Evolutionary conservation across 352 stramenopile genomes (phyloP).

Genomic region (Phytophthora kernoviae): DNA sequence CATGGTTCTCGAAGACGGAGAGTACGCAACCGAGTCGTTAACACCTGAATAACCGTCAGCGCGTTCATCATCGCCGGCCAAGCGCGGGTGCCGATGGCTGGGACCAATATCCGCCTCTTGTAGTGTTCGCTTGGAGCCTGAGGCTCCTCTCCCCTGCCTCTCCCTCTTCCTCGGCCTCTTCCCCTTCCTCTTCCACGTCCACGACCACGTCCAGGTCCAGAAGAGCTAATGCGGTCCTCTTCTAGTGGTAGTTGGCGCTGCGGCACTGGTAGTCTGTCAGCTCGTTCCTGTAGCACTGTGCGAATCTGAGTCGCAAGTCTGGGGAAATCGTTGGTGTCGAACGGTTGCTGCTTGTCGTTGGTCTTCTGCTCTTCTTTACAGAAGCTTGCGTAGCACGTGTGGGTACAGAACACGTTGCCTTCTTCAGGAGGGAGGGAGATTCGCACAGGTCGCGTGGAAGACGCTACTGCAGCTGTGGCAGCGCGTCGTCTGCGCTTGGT

Average conservation of each 20-base stretch:
- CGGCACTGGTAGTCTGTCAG: slow-evolving; percentile 29
- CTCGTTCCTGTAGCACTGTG: slow-evolving; percentile 38
- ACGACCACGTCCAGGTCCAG: slow-evolving; percentile 12
- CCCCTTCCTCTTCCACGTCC: slow-evolving; percentile 24
- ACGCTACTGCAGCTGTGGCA: slow-evolving; percentile 53
- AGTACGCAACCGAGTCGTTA: slow-evolving; percentile 22
- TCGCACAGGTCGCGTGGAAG: slow-evolving; percentile 75
- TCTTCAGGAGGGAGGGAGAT: slow-evolving; percentile 65
- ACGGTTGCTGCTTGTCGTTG: slow-evolving; percentile 13
- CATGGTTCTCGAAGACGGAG: slow-evolving; percentile 8
- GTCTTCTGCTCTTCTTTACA: slow-evolving; percentile 32
- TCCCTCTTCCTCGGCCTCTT: slow-evolving; percentile 18
- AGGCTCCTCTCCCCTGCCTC: slow-evolving; percentile 20
- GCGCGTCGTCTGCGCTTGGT: slow-evolving; percentile 13
- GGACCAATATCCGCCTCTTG: slow-evolving; percentile 18
- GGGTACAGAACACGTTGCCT: slow-evolving; percentile 69
- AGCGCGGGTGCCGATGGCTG: slow-evolving; percentile 14
- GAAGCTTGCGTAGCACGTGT: slow-evolving; percentile 63
- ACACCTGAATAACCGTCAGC: slow-evolving; percentile 8
- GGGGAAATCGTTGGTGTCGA: slow-evolving; percentile 43
- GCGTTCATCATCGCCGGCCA: slow-evolving; percentile 17
- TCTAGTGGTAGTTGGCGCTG: slow-evolving; percentile 29
- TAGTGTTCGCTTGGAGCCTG: slow-evolving; percentile 30
- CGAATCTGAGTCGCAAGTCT: slow-evolving; percentile 55
- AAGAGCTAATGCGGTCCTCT: slow-evolving; percentile 2